phyloP scores from a whole-genome alignment of 2,329 filamentous ascomycete genomes.

The Pseudogymnoascus destructans region DNA sequence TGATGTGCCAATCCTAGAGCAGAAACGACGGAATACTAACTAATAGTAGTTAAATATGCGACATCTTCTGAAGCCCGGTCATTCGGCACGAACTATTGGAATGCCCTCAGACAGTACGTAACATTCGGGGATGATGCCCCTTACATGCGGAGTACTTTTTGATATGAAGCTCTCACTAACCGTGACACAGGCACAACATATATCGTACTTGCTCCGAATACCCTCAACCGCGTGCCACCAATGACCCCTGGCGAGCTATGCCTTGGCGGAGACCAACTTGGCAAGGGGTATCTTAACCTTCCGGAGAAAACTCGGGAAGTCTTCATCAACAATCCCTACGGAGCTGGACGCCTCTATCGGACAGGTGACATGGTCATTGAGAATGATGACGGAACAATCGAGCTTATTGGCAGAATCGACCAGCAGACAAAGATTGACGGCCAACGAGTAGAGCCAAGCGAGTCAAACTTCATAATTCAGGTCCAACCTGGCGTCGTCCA shows the following conservation, averaged over 20 bases:
- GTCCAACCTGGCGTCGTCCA: neutral
- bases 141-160: conserved; percentile 71
- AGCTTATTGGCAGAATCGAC: conserved; percentile 47
- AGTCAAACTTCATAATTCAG: conserved; percentile 31
- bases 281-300: conserved; percentile 46
- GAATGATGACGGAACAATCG: conserved; percentile 42
- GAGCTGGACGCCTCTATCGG: conserved; percentile 53
- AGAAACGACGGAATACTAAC: neutral
- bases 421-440: conserved; percentile 52
- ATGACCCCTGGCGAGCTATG: conserved; percentile 5
- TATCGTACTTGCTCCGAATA: conserved; percentile 35
- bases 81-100: neutral
- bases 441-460: conserved; percentile 49
- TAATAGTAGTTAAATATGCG: neutral
- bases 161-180: conserved; percentile 48
- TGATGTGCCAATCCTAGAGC: conserved; percentile 31
- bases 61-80: neutral
- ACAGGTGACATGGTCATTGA: conserved; percentile 31
- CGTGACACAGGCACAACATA: conserved; percentile 62
- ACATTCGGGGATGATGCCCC: conserved; percentile 78
- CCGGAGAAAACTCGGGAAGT: conserved; percentile 40
- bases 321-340: conserved; percentile 41
- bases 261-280: conserved; percentile 38
- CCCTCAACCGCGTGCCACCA: neutral
- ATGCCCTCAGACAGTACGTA: conserved; percentile 34